These are phyloP conservation scores for Fusarium sp. DNA, from an alignment of 2,329 filamentous ascomycete genomes.

Conservation along the genomic window DNA sequence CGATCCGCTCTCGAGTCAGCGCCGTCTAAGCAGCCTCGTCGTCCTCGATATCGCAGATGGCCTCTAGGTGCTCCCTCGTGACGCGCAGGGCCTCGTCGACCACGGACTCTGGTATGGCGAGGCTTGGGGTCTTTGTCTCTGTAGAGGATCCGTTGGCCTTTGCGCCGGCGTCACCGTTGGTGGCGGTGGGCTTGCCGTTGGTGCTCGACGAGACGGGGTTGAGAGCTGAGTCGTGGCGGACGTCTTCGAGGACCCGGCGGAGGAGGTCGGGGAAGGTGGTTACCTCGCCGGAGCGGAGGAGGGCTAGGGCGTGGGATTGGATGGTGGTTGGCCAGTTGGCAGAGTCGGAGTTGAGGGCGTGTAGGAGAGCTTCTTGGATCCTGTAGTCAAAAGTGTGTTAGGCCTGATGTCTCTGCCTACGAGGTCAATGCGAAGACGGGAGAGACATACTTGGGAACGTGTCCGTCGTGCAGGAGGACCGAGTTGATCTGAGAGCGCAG, in stretches of 20 bases:
- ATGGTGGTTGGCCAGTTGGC: conserved; percentile 73
- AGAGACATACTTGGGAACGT: conserved; percentile 66
- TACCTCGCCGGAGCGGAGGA: conserved; percentile 71
- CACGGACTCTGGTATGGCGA: conserved; percentile 70
- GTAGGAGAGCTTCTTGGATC: conserved; percentile 74
- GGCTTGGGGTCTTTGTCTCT: conserved; percentile 46
- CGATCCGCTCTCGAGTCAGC: neutral
- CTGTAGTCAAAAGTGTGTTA: conserved; percentile 50
- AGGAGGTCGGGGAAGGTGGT: conserved; percentile 72
- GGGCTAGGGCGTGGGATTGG: conserved; percentile 69
- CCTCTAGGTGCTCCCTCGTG: conserved; percentile 69
- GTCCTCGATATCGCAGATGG: conserved; percentile 57
- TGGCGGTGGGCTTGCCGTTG: conserved; percentile 51
- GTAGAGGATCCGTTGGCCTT: conserved; percentile 43
- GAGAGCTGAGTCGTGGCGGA: conserved; percentile 62
- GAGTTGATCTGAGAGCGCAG: conserved; percentile 73
- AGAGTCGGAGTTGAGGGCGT: conserved; percentile 69
- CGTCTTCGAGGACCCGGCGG: conserved; percentile 70
- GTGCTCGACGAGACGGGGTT: conserved; percentile 42
- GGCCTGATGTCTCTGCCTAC: conserved; percentile 7
- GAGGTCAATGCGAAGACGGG: conserved; percentile 4
- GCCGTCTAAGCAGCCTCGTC: conserved; percentile 22
- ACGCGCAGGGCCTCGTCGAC: conserved; percentile 72
- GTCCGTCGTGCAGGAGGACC: conserved; percentile 68
- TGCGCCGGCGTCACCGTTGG: conserved; percentile 46